Conservation (phyloP, 805 yeast species). For the Starmerella potacharoeniae region DNA sequence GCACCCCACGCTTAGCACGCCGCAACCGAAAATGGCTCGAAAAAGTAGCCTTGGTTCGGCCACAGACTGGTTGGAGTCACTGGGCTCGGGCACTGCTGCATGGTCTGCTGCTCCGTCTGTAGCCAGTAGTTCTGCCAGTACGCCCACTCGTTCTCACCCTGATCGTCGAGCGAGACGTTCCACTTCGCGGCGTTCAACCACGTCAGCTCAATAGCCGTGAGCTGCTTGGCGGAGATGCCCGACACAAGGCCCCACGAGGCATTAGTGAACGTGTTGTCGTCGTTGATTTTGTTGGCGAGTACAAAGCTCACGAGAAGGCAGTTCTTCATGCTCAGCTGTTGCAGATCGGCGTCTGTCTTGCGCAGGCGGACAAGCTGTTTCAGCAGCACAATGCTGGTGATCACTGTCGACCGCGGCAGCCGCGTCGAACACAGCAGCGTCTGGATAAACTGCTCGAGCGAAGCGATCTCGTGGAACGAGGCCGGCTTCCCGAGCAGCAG, state of each 20-base stretch:
- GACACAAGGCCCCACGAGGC: slow-evolving; percentile 96
- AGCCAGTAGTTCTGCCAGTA: slow-evolving; percentile 18
- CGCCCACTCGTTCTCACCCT: slow-evolving; percentile 15
- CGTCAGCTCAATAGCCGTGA: slow-evolving; percentile 56
- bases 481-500: slow-evolving; percentile 5
- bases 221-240: slow-evolving; percentile 48
- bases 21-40: slow-evolving; percentile 15
- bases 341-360: background rate
- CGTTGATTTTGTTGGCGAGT: slow-evolving; percentile 86
- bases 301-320: slow-evolving; percentile 43
- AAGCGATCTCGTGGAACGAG: background rate
- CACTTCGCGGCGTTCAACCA: slow-evolving; percentile 40
- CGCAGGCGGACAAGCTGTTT: slow-evolving; percentile 33
- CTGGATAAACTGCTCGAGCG: slow-evolving; percentile 35
- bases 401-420: slow-evolving; percentile 68
- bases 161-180: slow-evolving; percentile 11
- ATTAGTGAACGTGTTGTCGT: slow-evolving; percentile 92
- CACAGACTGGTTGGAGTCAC: slow-evolving; percentile 5
- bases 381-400: slow-evolving; percentile 68
- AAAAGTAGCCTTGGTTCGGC: slow-evolving; percentile 4
- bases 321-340: slow-evolving; percentile 31
- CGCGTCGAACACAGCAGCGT: slow-evolving; percentile 78
- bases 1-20: slow-evolving; percentile 6
- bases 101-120: slow-evolving; percentile 9
- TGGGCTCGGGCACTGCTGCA: slow-evolving; percentile 5